Conservation (phyloP, 345 rosid species). For the Erodium maritimum region DNA sequence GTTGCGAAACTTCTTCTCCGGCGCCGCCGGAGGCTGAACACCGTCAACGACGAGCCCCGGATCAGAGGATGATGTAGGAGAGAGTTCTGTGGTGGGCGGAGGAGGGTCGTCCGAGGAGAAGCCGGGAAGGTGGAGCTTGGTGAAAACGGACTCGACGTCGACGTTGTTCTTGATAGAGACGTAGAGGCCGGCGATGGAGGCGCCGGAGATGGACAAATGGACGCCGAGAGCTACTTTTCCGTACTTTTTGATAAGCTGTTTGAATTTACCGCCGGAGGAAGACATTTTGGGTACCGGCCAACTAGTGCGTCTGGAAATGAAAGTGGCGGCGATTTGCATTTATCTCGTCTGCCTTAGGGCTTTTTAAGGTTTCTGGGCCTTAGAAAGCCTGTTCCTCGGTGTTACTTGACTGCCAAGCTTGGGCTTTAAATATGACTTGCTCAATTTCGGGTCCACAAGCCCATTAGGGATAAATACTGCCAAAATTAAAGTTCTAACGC, state of each 20-base stretch:
- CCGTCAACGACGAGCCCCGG: neutral
- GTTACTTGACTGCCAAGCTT: too few relatives aligned
- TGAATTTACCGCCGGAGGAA: constrained; percentile 33
- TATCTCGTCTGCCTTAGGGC: too few relatives aligned
- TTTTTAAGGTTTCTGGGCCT: too few relatives aligned
- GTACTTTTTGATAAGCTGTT: constrained; percentile 65
- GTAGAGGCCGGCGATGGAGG: constrained; percentile 58
- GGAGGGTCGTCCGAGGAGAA: constrained; percentile 12
- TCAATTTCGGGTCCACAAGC: too few relatives aligned
- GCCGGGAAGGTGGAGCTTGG: constrained; percentile 53
- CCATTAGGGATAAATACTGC: too few relatives aligned
- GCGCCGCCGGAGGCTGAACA: constrained; percentile 3
- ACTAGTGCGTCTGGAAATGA: too few relatives aligned
- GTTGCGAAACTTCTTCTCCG: constrained; percentile 22
- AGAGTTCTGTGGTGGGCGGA: constrained; percentile 3
- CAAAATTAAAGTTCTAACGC: too few relatives aligned
- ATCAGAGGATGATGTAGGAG: neutral
- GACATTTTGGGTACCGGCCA: constrained; percentile 19
- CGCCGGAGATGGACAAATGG: constrained; percentile 67
- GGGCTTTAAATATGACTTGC: too few relatives aligned
- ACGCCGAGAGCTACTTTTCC: constrained; percentile 86
- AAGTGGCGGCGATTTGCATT: too few relatives aligned
- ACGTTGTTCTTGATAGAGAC: constrained; percentile 82
- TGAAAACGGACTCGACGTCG: constrained; percentile 62
- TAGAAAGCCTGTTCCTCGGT: too few relatives aligned